These are phyloP conservation scores for Peterozyma toletana DNA, from an alignment of 805 yeast genomes.

Conservation along the genomic window DNA sequence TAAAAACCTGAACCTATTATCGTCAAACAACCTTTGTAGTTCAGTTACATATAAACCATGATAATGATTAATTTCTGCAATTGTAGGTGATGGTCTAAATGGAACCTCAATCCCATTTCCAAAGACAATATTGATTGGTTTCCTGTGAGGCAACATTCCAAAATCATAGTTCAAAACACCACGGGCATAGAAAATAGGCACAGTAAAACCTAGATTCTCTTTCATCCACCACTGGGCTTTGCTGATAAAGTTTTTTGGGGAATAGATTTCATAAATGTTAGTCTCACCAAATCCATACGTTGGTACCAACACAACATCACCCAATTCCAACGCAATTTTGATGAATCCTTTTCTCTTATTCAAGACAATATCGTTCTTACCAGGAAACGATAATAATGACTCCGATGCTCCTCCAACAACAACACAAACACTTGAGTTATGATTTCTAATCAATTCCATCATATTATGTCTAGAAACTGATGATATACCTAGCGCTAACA, in stretches of 20 bases:
- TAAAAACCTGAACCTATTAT: constrained; percentile 46
- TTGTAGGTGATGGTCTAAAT: constrained; percentile 30
- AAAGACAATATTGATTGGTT: constrained; percentile 68
- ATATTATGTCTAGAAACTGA: constrained; percentile 77
- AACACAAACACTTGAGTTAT: constrained; percentile 72
- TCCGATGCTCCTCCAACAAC: constrained; percentile 98
- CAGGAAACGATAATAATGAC: constrained; percentile 59
- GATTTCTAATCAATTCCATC: constrained; percentile 44
- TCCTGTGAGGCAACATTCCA: constrained; percentile 83
- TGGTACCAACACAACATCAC: constrained; percentile 79
- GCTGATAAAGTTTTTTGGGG: constrained; percentile 32
- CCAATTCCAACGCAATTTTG: constrained; percentile 73
- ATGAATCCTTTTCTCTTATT: constrained; percentile 83
- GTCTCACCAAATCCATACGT: constrained; percentile 89
- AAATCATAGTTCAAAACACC: constrained; percentile 90
- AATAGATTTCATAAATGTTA: constrained; percentile 38
- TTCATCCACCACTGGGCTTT: constrained; percentile 70
- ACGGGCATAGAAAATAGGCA: constrained; percentile 88
- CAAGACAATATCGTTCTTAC: constrained; percentile 62
- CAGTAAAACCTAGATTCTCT: constrained; percentile 65
- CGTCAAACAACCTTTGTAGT: constrained; percentile 55
- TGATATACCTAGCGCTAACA: constrained; percentile 74
- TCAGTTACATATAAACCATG: constrained; percentile 67
- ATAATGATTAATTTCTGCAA: constrained; percentile 53
- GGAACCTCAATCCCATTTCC: constrained; percentile 66